A percentile compares a stretch with the other conserved stretches of the same genome.
phyloP scores from a whole-genome alignment of 2,329 filamentous ascomycete species.

The Zasmidium citrigriseum region DNA sequence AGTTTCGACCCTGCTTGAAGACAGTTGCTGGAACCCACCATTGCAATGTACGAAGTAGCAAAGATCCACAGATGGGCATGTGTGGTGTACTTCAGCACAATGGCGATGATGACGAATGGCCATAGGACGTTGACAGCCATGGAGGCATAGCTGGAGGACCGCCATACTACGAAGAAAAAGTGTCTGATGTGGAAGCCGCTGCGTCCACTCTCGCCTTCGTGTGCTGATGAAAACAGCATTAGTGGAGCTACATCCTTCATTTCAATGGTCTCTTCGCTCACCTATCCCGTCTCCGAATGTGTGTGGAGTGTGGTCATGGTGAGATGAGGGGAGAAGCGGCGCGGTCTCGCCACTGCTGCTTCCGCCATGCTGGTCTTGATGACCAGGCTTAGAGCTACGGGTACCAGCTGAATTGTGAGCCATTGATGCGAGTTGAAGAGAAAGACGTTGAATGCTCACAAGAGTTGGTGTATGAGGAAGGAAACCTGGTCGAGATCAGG shows the following conservation, averaged over 20 bases:
- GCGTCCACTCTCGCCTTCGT: conserved; percentile 49
- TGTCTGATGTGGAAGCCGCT: conserved; percentile 45
- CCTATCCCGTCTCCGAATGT: conserved; percentile 20
- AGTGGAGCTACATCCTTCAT: neutral
- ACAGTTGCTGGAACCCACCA: conserved; percentile 36
- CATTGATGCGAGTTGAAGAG: neutral
- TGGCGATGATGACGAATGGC: conserved; percentile 50
- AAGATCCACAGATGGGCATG: conserved; percentile 46
- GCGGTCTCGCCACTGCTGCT: conserved; percentile 3
- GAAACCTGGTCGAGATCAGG: neutral
- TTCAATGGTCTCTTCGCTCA: neutral
- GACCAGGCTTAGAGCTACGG: neutral
- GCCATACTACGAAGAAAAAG: conserved; percentile 46
- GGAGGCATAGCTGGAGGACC: conserved; percentile 46
- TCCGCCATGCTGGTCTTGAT: neutral
- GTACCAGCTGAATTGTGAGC: neutral
- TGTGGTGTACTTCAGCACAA: conserved; percentile 50
- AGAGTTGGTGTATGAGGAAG: neutral
- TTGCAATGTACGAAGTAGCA: conserved; percentile 50
- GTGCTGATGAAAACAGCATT: neutral
- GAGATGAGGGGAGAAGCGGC: conserved; percentile 12
- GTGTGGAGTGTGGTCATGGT: conserved; percentile 13
- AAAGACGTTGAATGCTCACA: no score
- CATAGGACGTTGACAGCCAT: conserved; percentile 51
- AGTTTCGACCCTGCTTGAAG: neutral